These are phyloP conservation scores for Schizonepeta tenuifolia DNA, from an alignment of 257 asterid species.

Conservation along the genomic window DNA sequence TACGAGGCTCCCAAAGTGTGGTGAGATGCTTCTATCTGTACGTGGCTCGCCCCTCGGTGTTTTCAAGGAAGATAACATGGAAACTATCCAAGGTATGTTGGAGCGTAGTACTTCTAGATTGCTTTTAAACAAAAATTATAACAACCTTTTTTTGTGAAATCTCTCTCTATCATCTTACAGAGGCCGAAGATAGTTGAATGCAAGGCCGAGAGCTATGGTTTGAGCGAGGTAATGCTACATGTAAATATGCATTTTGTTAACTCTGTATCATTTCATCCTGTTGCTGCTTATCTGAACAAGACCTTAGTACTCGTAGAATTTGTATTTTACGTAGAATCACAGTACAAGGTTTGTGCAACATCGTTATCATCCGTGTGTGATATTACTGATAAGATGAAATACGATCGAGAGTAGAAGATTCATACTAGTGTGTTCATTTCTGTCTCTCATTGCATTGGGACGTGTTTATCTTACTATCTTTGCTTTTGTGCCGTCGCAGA, in stretches of 20 bases:
- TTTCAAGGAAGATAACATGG: constrained; percentile 90
- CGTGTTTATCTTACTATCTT: not conserved
- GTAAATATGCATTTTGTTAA: constrained; percentile 8
- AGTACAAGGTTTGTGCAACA: not conserved
- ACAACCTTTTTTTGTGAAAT: not conserved
- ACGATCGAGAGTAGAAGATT: not conserved
- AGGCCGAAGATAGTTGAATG: constrained; percentile 46
- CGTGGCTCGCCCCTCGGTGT: constrained; percentile 97
- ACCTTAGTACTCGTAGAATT: not conserved
- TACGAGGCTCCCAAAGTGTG: constrained; percentile 71
- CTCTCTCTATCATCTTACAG: constrained; percentile 33
- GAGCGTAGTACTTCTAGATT: not conserved
- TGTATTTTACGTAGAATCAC: not conserved
- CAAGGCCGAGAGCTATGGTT: constrained; percentile 16
- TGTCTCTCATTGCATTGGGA: not conserved
- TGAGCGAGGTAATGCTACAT: constrained; percentile 5
- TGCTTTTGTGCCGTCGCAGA: constrained; percentile 21
- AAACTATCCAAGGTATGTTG: constrained; percentile 73
- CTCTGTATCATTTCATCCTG: not conserved
- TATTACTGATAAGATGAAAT: not conserved
- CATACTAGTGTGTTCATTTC: not conserved
- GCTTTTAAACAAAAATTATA: not conserved
- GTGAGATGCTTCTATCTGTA: constrained; percentile 90
- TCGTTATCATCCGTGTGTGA: too few species aligned
- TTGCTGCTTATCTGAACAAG: constrained; percentile 20